These are phyloP conservation scores for Suillus spraguei DNA, from an alignment of 768 basidiomycete species.

Conservation along the genomic window DNA sequence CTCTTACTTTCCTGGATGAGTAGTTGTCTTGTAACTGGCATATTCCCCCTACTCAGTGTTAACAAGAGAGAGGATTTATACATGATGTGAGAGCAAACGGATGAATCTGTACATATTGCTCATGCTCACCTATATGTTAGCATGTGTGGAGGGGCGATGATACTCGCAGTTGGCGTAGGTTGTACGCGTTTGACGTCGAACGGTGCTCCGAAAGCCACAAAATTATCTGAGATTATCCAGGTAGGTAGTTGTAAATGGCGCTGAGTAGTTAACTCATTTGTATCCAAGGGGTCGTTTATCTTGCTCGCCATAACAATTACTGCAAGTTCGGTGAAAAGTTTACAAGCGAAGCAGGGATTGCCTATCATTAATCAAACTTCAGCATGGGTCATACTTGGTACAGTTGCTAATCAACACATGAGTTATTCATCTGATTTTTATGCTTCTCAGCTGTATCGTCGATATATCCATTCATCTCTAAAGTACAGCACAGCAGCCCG, in stretches of 20 bases:
- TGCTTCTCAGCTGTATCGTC: slow-evolving; percentile 47
- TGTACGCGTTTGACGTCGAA: slow-evolving; percentile 16
- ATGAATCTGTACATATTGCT: slow-evolving; percentile 10
- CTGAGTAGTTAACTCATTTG: not conserved
- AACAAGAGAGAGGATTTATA: slow-evolving; percentile 66
- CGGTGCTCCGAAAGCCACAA: slow-evolving; percentile 3
- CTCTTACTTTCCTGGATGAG: slow-evolving; percentile 45
- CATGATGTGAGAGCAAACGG: slow-evolving; percentile 52
- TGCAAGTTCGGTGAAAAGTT: slow-evolving; percentile 53
- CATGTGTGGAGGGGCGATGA: slow-evolving; percentile 47
- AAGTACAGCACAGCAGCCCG: slow-evolving; percentile 38
- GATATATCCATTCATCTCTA: slow-evolving; percentile 49
- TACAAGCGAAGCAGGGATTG: slow-evolving; percentile 69
- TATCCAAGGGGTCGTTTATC: slow-evolving; percentile 46
- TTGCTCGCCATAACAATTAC: slow-evolving; percentile 54
- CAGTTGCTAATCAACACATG: slow-evolving; percentile 19
- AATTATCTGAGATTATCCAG: slow-evolving; percentile 21
- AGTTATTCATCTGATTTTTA: not conserved
- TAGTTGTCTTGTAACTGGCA: slow-evolving; percentile 53
- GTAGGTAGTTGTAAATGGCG: slow-evolving; percentile 16
- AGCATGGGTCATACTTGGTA: slow-evolving; percentile 72
- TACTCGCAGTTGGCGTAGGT: slow-evolving; percentile 40
- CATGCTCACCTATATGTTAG: slow-evolving; percentile 33
- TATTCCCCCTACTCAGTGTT: slow-evolving; percentile 75
- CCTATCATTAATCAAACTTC: slow-evolving; percentile 58